Evolutionary conservation across 805 yeast genomes (phyloP), one percentile per base, ranked within the genome.

Genomic region (Zygotorulaspora danielsina): DNA sequence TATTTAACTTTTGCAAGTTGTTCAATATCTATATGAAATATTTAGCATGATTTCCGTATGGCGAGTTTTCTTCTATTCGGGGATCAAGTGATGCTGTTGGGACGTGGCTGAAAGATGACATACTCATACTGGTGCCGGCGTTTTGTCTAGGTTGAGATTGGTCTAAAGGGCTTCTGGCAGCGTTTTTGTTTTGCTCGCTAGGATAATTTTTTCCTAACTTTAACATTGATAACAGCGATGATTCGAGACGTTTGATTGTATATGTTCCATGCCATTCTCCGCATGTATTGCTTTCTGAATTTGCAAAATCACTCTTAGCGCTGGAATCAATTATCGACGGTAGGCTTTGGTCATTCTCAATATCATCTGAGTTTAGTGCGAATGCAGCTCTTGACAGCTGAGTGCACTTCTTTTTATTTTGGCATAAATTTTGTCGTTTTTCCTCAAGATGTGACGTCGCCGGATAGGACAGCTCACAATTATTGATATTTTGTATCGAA

Each of bases 21-120:
- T n/a, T n/a, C n/a, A n/a, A n/a, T n/a, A n/a, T n/a, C 32, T 32
- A 44, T 38, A 44, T 36, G 20, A 38, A 44, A 29, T 41, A 39
- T 13, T 39, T 44, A 34, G 47, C 47, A 19, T 44, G 47, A 17
- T 32, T 41, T 7, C 47, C 47, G 8, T 44, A 44, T 6, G 40
- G 31, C 11, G 31, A 27, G 9, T 5, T 15, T 12, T 27, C 31
- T 4, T n/a, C 18, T 27, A 18, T 15, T 12, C 4, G 7, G 18
- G 16, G 15, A 27, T 5, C 18, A 12, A n/a, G 5, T 4, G 18
- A 12, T 3, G 17, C 18, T 12, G 31, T 27, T 4, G 18, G 24
- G 3, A 25, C 12, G 7, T 31, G 35, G 13, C 26, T 37, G 25
- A 37, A 24, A n/a, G 36, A 28, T 2, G 35, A 31, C n/a, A 31